phyloP scores from a whole-genome alignment of 208 protist species.

The Acanthamoeba castellanii region DNA sequence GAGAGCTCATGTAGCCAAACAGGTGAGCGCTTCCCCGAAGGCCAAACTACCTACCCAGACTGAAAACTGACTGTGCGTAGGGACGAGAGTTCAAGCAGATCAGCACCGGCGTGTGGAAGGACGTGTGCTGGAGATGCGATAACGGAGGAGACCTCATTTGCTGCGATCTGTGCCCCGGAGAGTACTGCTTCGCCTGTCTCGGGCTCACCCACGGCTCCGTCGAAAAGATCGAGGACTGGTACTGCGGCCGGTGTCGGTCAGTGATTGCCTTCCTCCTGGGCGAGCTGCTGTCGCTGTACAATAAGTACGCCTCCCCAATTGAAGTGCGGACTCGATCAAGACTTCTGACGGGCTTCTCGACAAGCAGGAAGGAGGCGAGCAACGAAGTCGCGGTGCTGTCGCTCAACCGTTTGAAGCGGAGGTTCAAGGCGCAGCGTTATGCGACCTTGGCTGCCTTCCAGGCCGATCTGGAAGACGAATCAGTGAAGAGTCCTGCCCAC shows the following conservation, averaged over 20 bases:
- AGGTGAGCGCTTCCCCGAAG: not conserved
- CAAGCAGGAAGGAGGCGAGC: not conserved
- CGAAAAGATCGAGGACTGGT: not conserved
- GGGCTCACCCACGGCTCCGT: not conserved
- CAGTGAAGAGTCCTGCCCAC: not conserved
- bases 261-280: not conserved
- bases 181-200: slow-evolving; percentile 12
- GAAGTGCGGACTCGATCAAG: not conserved
- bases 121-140: slow-evolving; percentile 12
- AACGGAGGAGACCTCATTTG: slow-evolving; percentile 31
- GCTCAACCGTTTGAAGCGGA: not conserved
- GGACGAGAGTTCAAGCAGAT: not conserved
- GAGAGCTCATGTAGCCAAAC: not conserved
- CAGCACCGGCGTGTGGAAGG: not conserved
- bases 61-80: not conserved
- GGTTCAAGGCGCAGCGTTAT: not conserved
- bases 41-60: not conserved
- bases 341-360: not conserved
- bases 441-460: not conserved
- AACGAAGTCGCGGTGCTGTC: not conserved
- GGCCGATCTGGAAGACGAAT: not conserved
- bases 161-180: slow-evolving; percentile 15
- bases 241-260: not conserved
- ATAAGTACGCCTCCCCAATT: not conserved
- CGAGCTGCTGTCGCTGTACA: not conserved